Percentiles rank a stretch among this genome's conserved stretches.
phyloP scores from a whole-genome alignment of 257 asterid species.

The Penstemon barbatus region DNA sequence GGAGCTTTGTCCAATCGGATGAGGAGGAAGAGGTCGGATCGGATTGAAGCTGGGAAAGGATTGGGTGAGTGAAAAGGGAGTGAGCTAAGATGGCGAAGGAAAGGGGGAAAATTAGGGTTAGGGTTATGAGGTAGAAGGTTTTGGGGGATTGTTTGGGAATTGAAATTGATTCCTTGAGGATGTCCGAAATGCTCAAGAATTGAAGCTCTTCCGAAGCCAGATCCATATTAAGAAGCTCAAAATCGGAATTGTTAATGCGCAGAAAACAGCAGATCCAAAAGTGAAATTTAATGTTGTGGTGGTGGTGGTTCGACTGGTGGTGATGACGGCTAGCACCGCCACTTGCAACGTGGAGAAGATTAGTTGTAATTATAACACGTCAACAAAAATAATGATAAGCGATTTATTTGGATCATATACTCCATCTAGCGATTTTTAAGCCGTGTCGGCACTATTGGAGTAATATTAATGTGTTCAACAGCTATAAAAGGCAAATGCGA shows the following conservation, averaged over 20 bases:
- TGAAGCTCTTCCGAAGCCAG: constrained; percentile 82
- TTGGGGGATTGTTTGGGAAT: constrained; percentile 85
- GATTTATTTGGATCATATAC: background rate
- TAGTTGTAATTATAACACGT: background rate
- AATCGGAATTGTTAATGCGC: background rate
- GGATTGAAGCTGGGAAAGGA: constrained; percentile 61
- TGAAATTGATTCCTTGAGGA: constrained; percentile 68
- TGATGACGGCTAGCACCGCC: constrained; percentile 19
- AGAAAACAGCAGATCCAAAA: background rate
- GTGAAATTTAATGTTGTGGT: background rate
- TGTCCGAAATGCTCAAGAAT: constrained; percentile 55
- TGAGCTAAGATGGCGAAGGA: constrained; percentile 94
- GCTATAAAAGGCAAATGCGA: too few relatives aligned
- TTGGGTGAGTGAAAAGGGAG: constrained; percentile 87
- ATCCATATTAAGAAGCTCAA: constrained; percentile 47
- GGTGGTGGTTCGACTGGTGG: background rate
- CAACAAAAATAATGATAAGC: background rate
- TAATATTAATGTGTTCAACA: too few relatives aligned
- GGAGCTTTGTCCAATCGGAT: constrained; percentile 75
- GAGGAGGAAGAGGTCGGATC: constrained; percentile 47
- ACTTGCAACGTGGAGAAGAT: background rate
- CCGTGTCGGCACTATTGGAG: background rate
- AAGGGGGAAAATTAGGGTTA: constrained; percentile 73
- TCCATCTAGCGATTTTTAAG: background rate
- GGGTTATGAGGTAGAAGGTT: constrained; percentile 76